Conservation (phyloP, 305 asterid genomes). For the Fraxinus sp. region DNA sequence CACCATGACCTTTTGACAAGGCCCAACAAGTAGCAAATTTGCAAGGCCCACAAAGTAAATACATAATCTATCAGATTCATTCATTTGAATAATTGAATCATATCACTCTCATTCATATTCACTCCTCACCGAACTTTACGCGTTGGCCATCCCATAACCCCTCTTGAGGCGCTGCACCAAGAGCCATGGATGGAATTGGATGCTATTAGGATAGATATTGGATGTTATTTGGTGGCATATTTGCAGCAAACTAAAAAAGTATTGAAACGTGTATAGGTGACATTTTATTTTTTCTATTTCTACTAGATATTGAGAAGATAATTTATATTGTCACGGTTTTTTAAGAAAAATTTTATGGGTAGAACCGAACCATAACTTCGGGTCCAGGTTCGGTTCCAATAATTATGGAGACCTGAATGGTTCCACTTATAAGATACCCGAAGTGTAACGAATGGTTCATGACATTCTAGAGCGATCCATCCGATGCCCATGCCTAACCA, state of each 20-base stretch:
- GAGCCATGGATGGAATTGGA: neutral
- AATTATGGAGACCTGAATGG: too few species aligned
- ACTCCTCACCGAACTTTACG: neutral
- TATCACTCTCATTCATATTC: neutral
- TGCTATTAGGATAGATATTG: neutral
- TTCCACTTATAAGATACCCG: too few species aligned
- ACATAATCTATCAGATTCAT: neutral
- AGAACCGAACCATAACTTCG: too few species aligned
- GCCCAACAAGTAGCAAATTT: neutral
- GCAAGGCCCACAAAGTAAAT: neutral
- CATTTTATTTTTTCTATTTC: neutral
- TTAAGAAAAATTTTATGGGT: too few species aligned
- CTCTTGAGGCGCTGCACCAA: neutral
- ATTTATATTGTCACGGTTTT: too few species aligned
- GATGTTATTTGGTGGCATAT: neutral
- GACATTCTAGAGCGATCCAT: too few species aligned
- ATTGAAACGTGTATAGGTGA: neutral
- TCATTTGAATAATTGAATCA: neutral
- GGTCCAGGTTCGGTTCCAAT: too few species aligned
- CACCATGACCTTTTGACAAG: neutral
- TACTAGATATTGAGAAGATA: too few species aligned
- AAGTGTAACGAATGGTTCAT: too few species aligned
- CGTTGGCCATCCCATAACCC: neutral
- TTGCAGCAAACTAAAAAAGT: neutral
- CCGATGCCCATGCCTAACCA: too few species aligned